A percentile compares a stretch with the other conserved stretches of the same genome.
These are phyloP conservation scores for Populus pruinosa DNA, from an alignment of 345 rosid genomes.

Conservation along the genomic window DNA sequence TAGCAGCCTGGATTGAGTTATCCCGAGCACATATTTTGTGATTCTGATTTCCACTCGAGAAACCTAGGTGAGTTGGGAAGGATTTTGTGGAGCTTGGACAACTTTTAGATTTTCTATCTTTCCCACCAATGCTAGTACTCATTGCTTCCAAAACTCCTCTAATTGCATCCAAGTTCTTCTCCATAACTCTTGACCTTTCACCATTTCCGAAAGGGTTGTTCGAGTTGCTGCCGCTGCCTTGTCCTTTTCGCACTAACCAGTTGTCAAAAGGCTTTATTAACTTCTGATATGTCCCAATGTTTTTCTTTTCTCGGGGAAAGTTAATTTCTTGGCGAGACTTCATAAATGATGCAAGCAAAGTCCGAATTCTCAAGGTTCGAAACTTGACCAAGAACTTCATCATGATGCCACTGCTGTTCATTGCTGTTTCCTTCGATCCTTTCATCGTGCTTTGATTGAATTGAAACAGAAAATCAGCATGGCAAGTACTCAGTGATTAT, in stretches of 20 bases:
- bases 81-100: constrained; percentile 16
- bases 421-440: constrained; percentile 1
- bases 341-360: constrained; percentile 26
- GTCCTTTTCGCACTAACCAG: background rate
- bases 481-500: background rate
- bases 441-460: background rate
- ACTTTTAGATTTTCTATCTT: background rate
- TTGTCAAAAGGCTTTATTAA: background rate
- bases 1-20: constrained; percentile 39
- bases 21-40: constrained; percentile 4
- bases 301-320: background rate
- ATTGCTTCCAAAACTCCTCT: constrained; percentile 10
- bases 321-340: constrained; percentile 17
- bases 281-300: background rate
- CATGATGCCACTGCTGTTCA: constrained; percentile 11
- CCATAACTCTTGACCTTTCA: constrained; percentile 3
- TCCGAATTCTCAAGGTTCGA: constrained; percentile 19
- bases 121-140: background rate
- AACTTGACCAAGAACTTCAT: constrained; percentile 34
- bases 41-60: background rate
- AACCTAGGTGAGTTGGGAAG: constrained; percentile 26
- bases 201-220: background rate
- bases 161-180: constrained; percentile 11
- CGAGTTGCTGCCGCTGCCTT: background rate
- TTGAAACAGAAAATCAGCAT: background rate